phyloP scores from a whole-genome alignment of 495 filamentous ascomycete genomes.

The Massariosphaeria phaeospora region DNA sequence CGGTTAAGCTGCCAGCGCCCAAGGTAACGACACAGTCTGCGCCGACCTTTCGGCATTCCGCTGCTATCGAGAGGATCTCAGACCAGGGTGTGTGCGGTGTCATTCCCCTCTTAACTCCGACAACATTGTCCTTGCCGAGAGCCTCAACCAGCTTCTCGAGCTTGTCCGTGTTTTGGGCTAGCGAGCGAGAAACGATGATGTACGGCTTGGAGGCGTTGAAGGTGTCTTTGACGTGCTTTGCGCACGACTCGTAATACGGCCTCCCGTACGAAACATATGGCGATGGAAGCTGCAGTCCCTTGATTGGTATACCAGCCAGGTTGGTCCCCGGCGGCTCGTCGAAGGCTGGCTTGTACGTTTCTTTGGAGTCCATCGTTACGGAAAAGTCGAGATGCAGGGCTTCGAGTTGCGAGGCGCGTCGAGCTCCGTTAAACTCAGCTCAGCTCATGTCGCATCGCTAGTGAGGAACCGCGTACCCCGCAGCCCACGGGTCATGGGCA shows the following conservation, averaged over 20 bases:
- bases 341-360: constrained; percentile 13
- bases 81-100: constrained; percentile 56
- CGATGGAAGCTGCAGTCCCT: constrained; percentile 12
- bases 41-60: constrained; percentile 45
- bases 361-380: constrained; percentile 1
- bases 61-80: constrained; percentile 53
- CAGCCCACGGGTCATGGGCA: too few species aligned
- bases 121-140: constrained; percentile 45
- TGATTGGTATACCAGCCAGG: constrained; percentile 10
- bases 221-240: constrained; percentile 43
- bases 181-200: constrained; percentile 56
- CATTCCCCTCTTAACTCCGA: constrained; percentile 54
- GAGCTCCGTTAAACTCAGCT: too few species aligned
- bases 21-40: constrained; percentile 58
- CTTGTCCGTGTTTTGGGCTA: constrained; percentile 51
- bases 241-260: constrained; percentile 37
- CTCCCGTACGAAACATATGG: constrained; percentile 41
- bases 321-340: constrained; percentile 7
- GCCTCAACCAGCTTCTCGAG: constrained; percentile 46
- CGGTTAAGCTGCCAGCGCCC: constrained; percentile 58
- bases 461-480: too few species aligned
- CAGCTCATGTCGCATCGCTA: too few species aligned
- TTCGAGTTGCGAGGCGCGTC: too few species aligned
- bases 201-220: constrained; percentile 54
- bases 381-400: not conserved